Evolutionary conservation across 2,329 filamentous ascomycete species (phyloP), one percentile per base, ranked within the genome.

Genomic region (Pseudogymnoascus sp.): DNA sequence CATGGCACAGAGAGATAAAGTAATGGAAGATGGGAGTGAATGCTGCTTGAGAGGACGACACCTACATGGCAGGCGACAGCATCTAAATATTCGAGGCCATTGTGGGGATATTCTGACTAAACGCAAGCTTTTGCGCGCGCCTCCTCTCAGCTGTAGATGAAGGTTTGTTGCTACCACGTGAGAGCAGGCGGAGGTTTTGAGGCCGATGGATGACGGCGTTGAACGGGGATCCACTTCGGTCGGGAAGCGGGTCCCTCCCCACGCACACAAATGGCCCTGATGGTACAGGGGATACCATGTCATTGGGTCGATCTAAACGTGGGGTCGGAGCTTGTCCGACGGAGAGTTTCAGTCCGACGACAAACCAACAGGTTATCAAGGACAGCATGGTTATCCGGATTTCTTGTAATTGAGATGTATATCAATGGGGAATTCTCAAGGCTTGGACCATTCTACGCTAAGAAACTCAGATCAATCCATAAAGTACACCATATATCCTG

Each of bases 1-100:
- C n/a, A 63, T 63, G 12, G 63, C 37, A 25, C 28, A 31, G n/a
- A 64, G 36, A 14, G 38, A 62, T 21, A 62, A 65, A 5, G 38
- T 36, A 16, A 53, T 62, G 7, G 59, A 44, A 34, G 60, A 59
- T 34, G 61, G 16, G n/a, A 61, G 53, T 7, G 42, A 28, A 7
- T 37, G 36, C 65, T 62, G 63, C 14, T 64, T 21, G 38, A 25
- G 38, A 62, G 18, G 10, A 53, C 10, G 16, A 4, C 44, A 18
- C 37, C 34, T 61, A 50, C 44, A 50, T 50, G 14, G 44, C 44
- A 16, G 44, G 23, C 23, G 44, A 50, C 44, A 50, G 23, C 23
- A 28, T 50, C 23, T 50, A 50, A 28, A 50, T 50, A 50, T 16
- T 28, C 23, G 14, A 23, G 23, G 44, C 5, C 5, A 25, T 50